Conservation (phyloP, 305 asterid species). For the Nicotiana rustica region DNA sequence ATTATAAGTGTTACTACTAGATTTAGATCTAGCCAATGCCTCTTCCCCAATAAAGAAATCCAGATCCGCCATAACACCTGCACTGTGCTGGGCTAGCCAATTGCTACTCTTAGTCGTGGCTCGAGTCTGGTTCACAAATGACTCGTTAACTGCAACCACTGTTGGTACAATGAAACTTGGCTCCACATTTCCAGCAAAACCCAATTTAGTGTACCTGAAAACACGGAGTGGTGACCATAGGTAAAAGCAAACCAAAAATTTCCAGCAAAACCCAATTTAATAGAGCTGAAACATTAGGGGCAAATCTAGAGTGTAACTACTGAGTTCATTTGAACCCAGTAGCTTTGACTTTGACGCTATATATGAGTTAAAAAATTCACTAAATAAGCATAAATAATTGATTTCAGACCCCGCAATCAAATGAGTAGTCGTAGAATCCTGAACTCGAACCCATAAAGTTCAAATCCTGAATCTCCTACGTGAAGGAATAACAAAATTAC, state of each 20-base stretch:
- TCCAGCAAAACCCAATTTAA: conserved; percentile 54
- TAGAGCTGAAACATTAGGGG: conserved; percentile 54
- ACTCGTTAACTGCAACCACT: conserved; percentile 76
- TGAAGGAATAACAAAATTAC: not conserved
- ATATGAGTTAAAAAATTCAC: too few relatives aligned
- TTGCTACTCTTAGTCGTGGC: conserved; percentile 64
- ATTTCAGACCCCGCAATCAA: too few relatives aligned
- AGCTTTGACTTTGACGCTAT: too few relatives aligned
- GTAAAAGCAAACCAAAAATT: conserved; percentile 37
- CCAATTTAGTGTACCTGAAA: conserved; percentile 85
- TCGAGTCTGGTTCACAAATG: conserved; percentile 76
- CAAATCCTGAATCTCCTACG: not conserved
- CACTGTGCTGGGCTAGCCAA: conserved; percentile 82
- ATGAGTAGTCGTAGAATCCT: too few relatives aligned
- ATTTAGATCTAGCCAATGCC: conserved; percentile 78
- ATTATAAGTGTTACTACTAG: conserved; percentile 62
- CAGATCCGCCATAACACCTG: conserved; percentile 97
- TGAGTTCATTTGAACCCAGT: too few relatives aligned
- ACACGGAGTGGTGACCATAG: not conserved
- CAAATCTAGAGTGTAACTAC: too few relatives aligned
- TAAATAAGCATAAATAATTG: too few relatives aligned
- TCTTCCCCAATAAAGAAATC: conserved; percentile 91
- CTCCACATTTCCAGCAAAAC: conserved; percentile 96
- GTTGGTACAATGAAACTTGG: conserved; percentile 86
- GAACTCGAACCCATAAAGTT: not conserved